Evolutionary conservation across 495 filamentous ascomycete species (phyloP), one percentile per base, ranked within the genome.

Genomic region (Achaetomiella virescens): DNA sequence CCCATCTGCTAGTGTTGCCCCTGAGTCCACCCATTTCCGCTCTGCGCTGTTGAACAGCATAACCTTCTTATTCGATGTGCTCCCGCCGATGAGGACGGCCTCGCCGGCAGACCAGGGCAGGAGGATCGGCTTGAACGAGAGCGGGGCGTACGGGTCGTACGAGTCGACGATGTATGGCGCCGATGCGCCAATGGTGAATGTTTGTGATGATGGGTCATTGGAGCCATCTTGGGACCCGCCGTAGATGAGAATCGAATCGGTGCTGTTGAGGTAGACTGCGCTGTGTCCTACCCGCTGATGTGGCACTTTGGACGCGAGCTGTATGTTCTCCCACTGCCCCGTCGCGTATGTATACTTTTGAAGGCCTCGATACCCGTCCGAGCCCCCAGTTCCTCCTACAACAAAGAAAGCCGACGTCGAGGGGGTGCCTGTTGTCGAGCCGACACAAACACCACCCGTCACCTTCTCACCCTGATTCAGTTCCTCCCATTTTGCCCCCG

Each of bases 321-420:
- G 63, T 31, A 96, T 74, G 2, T 79, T 83, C 58, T 87, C 79
- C 93, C 93, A 98, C 61, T 78, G 82, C 51, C 81, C 72, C 43
- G 82, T 79, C n/a, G 78, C 71, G 66, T 96, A 97, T 0, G 82
- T 83, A 63, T 83, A 98, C 57, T 86, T 81, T 64, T 96, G 91
- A 24, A 98, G 66, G n/a, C 93, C 93, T 27, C 79, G 66, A 62
- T 90, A 95, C 27, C 80, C 74, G 4, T 63, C 66, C 18, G 71
- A 65, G 11, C 72, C 70, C 15, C 76, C 72, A 44, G 78, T 79
- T 33, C 93, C 93, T 41, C 93, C 93, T 42, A 98, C 83, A 54
- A 98, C 79, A 60, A 89, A 97, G 12, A 98, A 77, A 8, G 81
- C 84, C n/a, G 77, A 74, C 11, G 67, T 65, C 43, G 71, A 68